Evolutionary conservation across 2,329 filamentous ascomycete genomes (phyloP), one percentile per base, ranked within the genome.

Genomic region (Pseudocercospora eumusae): DNA sequence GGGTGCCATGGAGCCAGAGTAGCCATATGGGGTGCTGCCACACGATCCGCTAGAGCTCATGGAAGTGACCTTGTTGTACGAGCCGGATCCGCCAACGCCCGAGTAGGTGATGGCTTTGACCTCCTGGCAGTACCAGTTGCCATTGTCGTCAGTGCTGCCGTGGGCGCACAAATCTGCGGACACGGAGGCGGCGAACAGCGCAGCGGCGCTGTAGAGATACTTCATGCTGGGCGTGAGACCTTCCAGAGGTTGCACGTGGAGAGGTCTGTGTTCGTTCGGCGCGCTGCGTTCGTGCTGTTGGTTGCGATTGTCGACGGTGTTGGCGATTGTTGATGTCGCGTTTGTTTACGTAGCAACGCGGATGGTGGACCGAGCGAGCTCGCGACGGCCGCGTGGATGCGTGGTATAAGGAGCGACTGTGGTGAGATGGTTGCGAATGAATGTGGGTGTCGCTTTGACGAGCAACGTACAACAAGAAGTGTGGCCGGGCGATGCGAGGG

Each of bases 41-140:
- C 90, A 92, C 20, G 78, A 70, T 7, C 81, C 82, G 54, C 76
- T 71, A 15, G 78, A 69, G 63, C 83, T 79, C 84, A 92, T 90
- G 58, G 72, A 70, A 25, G 81, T 84, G 36, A 92, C 83, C 59
- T 83, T 82, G 62, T 89, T 82, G 79, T 91, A 93, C 49, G 77
- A 78, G 33, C 70, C 71, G n/a, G 61, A 45, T 42, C 89, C 88
- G 47, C 69, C 70, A 50, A 75, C 73, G 56, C 71, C 72, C 50
- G 70, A 71, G 75, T 91, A 92, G n/a, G 84, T 82, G 75, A 93
- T 88, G 54, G 86, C 83, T 61, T 83, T 76, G 61, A 92, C 87
- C 42, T 81, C 71, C 60, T 85, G 80, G 75, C 88, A 90, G 77
- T 88, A 91, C 78, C 77, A 87, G 75, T 90, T 91, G 64, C 85